These are phyloP conservation scores for Colletotrichum sp. DNA, from an alignment of 2,329 filamentous ascomycete species.

Conservation along the genomic window DNA sequence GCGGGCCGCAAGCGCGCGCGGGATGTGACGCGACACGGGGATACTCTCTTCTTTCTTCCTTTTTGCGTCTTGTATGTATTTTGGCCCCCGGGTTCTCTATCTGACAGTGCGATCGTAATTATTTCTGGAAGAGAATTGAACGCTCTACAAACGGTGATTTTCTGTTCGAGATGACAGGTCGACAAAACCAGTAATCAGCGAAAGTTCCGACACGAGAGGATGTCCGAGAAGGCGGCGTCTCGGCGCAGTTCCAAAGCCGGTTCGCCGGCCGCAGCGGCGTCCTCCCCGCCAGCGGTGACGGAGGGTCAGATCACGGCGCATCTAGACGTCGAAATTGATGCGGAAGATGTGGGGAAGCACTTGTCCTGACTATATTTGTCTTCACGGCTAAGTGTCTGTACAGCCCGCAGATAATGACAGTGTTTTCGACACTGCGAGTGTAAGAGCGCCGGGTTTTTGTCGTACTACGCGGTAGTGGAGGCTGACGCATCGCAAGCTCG, in stretches of 20 bases:
- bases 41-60: background rate
- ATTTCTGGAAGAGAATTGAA: rapidly evolving
- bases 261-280: background rate
- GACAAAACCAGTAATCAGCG: background rate
- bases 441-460: background rate
- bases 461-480: too few relatives aligned
- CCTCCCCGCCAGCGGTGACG: background rate
- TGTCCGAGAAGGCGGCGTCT: background rate
- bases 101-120: background rate
- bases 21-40: background rate
- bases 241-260: background rate
- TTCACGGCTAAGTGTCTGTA: background rate
- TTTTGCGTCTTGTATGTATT: background rate
- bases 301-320: background rate
- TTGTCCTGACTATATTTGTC: background rate
- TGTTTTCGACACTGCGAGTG: background rate
- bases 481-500: background rate
- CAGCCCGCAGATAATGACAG: background rate
- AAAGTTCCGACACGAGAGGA: background rate
- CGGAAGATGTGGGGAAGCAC: background rate
- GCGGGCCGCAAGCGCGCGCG: background rate
- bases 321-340: background rate
- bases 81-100: background rate
- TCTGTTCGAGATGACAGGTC: background rate
- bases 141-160: background rate